Base-by-base conservation (phyloP, 2,329 filamentous ascomycete genomes). In the Arachnomyces sp. region DNA sequence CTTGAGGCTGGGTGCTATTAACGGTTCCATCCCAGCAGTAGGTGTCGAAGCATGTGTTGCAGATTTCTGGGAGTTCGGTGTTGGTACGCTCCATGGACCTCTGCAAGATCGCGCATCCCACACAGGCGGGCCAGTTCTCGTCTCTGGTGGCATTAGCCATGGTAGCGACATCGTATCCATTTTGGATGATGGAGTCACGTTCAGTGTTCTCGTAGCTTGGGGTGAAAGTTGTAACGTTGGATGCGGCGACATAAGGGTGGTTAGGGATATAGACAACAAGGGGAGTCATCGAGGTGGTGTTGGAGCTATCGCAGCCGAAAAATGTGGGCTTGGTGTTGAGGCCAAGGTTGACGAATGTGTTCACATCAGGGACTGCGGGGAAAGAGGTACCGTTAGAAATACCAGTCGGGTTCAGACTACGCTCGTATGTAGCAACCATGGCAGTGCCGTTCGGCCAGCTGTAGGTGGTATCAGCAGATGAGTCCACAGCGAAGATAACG, bases 21-120 rank as follows among this genome's bases (percentile, higher is more conserved):
- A 65, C 43, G 1, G 76, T 84, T n/a, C 92, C 92, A 59, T 95
- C 77, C 92, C 92, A 98, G 74, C 92, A 98, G 67, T 95, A 95
- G 14, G 69, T 63, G 9, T 69, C 50, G 62, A 95, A 96, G 67
- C 92, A 98, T 36, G 72, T 55, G 32, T 65, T 70, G 67, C 92
- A 98, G 7, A 76, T 77, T 0, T 74, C 70, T 0, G 90, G 90
- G 1, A 89, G 72, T 0, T 66, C 47, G 0, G 82, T 82, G 13
- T 72, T 70, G 0, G 85, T 90, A 36, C 86, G 75, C 45, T 78
- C 71, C 49, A 92, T 76, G 50, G 81, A 87, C 45, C 90, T 77
- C 39, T 75, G 77, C 12, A 96, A 72, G 30, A 94, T 80, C 4
- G 90, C 92, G 63, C 92, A 98, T 15, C 81, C 87, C 3, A 94